phyloP scores from a whole-genome alignment of 2,329 filamentous ascomycete species.

The Myriosclerotinia curreyana region DNA sequence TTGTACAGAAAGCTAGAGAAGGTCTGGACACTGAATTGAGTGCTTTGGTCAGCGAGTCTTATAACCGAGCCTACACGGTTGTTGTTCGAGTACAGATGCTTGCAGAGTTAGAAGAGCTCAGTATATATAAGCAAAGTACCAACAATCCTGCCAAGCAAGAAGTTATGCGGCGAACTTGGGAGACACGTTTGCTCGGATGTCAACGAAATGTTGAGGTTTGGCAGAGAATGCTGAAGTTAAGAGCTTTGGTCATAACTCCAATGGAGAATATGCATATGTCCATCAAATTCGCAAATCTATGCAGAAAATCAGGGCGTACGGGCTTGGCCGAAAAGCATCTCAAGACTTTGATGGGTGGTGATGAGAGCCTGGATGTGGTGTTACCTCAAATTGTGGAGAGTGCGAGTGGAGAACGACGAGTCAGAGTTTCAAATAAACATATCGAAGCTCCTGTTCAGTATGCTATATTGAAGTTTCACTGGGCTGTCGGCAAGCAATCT shows the following conservation, averaged over 20 bases:
- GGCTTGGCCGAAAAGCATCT: conserved; percentile 94
- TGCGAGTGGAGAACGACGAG: conserved; percentile 28
- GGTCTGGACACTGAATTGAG: conserved; percentile 94
- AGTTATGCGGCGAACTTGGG: conserved; percentile 92
- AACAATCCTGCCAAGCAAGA: conserved; percentile 80
- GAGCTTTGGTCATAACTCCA: conserved; percentile 86
- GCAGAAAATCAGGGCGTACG: conserved; percentile 91
- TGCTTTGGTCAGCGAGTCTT: conserved; percentile 95
- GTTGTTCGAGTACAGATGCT: conserved; percentile 99
- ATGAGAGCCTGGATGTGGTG: conserved; percentile 58
- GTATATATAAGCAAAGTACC: conserved; percentile 88
- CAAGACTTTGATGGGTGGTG: conserved; percentile 78
- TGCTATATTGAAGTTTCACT: conserved; percentile 95
- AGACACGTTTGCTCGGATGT: conserved; percentile 88
- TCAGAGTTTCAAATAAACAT: conserved; percentile 25
- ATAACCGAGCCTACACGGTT: conserved; percentile 96
- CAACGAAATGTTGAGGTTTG: conserved; percentile 97
- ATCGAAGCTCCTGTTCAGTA: conserved; percentile 77
- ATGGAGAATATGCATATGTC: conserved; percentile 97
- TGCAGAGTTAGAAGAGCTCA: conserved; percentile 96
- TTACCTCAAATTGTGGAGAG: conserved; percentile 48
- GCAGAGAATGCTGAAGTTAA: conserved; percentile 95
- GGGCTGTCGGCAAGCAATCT: conserved; percentile 74
- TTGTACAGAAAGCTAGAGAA: conserved; percentile 88
- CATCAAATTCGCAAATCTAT: conserved; percentile 99